These are phyloP conservation scores for Ganoderma boninense DNA, from an alignment of 1,284 basidiomycete species.

Conservation along the genomic window DNA sequence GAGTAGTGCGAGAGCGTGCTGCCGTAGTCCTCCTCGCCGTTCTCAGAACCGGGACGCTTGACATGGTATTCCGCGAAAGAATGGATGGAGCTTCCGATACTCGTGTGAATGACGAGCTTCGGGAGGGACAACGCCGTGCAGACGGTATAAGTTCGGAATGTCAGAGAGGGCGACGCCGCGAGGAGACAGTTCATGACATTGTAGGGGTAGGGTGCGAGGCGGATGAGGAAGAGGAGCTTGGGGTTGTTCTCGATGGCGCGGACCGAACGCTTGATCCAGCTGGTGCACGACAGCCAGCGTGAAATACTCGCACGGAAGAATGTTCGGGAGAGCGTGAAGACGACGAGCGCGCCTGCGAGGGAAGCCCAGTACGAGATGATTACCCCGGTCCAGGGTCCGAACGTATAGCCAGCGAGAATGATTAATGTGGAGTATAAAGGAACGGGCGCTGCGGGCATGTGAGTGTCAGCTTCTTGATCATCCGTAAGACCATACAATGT, in stretches of 20 bases:
- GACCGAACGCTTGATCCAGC: constrained; percentile 77
- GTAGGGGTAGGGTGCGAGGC: constrained; percentile 85
- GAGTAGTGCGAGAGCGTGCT: constrained; percentile 67
- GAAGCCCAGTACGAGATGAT: constrained; percentile 88
- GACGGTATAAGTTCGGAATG: constrained; percentile 77
- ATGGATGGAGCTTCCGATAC: constrained; percentile 82
- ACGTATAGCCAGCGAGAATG: constrained; percentile 88
- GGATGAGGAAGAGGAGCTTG: constrained; percentile 85
- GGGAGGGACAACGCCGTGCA: constrained; percentile 86
- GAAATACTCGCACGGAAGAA: constrained; percentile 76
- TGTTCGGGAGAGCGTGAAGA: constrained; percentile 79
- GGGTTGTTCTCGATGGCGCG: constrained; percentile 89
- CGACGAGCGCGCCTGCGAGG: constrained; percentile 79
- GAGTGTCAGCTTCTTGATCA: constrained; percentile 21
- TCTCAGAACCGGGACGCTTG: constrained; percentile 39
- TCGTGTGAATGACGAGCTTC: constrained; percentile 89
- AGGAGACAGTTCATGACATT: constrained; percentile 92
- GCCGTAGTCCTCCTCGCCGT: constrained; percentile 48
- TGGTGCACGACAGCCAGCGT: constrained; percentile 72
- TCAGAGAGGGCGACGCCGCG: constrained; percentile 86
- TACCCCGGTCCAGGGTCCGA: constrained; percentile 81
- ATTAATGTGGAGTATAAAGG: constrained; percentile 91
- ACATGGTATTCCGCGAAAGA: constrained; percentile 79
- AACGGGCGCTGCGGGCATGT: constrained; percentile 67
- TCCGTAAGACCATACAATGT: not conserved